A percentile compares a stretch with the other conserved stretches of the same genome.
These are phyloP conservation scores for Amphirosellinia nigrospora DNA, from an alignment of 495 filamentous ascomycete species.

Conservation along the genomic window DNA sequence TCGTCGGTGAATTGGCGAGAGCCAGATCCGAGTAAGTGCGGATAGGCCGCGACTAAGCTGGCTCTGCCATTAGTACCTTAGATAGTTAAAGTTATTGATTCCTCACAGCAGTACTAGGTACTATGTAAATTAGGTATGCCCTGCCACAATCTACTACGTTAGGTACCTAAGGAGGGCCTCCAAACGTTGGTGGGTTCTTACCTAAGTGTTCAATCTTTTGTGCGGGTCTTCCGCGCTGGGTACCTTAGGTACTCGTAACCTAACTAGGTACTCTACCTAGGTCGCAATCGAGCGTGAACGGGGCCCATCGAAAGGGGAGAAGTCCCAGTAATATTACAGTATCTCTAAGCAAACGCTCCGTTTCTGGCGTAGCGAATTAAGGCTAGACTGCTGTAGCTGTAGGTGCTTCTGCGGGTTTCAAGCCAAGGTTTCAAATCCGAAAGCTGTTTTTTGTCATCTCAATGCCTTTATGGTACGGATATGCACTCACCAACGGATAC, in stretches of 20 bases:
- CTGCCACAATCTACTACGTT: no score
- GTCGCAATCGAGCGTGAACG: not conserved
- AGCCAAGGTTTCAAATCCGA: not conserved
- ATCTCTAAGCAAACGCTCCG: not conserved
- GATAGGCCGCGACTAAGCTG: no score
- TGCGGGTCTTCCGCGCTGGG: conserved; percentile 8
- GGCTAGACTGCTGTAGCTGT: not conserved
- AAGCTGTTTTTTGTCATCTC: not conserved
- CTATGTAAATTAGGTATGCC: no score
- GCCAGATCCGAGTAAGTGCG: no score
- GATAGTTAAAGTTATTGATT: no score
- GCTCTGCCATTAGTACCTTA: no score
- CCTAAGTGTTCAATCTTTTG: not conserved
- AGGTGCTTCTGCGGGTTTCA: not conserved
- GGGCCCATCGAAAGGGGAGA: conserved; percentile 3
- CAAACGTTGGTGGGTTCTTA: not conserved
- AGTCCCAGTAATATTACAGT: conserved; percentile 3
- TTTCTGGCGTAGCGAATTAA: not conserved
- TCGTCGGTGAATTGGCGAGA: not conserved
- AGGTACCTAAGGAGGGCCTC: no score
- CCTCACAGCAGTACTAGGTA: no score
- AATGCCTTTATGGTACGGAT: not conserved
- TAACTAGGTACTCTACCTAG: no score
- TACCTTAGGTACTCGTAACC: not conserved
- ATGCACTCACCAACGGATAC: not conserved